A percentile compares a stretch with the other conserved stretches of the same genome.
These are phyloP conservation scores for Arthrobotrys pseudoclavata DNA, from an alignment of 2,329 filamentous ascomycete species.

Conservation along the genomic window DNA sequence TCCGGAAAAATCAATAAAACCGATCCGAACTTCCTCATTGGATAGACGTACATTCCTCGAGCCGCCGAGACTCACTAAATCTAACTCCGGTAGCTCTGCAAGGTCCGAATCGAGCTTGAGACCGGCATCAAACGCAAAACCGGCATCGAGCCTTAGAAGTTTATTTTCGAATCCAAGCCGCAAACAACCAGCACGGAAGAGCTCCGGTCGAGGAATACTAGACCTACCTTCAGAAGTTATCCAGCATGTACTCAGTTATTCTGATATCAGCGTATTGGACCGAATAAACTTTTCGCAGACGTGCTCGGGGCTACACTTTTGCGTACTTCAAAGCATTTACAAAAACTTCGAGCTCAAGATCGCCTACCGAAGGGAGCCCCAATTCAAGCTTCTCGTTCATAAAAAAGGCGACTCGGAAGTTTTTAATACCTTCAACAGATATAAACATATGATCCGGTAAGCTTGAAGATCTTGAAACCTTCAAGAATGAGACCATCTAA, in stretches of 20 bases:
- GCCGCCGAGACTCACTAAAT: conserved; percentile 18
- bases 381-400: conserved; percentile 30
- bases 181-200: neutral
- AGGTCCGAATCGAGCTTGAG: neutral
- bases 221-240: conserved; percentile 36
- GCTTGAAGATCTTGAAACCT: neutral
- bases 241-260: conserved; percentile 32
- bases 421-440: conserved; percentile 25
- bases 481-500: neutral
- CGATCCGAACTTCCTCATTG: conserved; percentile 9
- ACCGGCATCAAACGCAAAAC: neutral
- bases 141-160: conserved; percentile 8
- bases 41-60: conserved; percentile 18
- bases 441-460: conserved; percentile 47
- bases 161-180: conserved; percentile 19
- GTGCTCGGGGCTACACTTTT: conserved; percentile 30
- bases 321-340: conserved; percentile 34
- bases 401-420: conserved; percentile 8
- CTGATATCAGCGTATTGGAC: conserved; percentile 22
- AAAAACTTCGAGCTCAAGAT: conserved; percentile 42
- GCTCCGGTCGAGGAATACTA: conserved; percentile 7
- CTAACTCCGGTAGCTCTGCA: neutral
- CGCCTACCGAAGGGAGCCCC: conserved; percentile 23
- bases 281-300: conserved; percentile 35
- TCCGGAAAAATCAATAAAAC: conserved; percentile 20